phyloP scores from a whole-genome alignment of 1,284 basidiomycete species.

The Sphaerobolus stellatus region DNA sequence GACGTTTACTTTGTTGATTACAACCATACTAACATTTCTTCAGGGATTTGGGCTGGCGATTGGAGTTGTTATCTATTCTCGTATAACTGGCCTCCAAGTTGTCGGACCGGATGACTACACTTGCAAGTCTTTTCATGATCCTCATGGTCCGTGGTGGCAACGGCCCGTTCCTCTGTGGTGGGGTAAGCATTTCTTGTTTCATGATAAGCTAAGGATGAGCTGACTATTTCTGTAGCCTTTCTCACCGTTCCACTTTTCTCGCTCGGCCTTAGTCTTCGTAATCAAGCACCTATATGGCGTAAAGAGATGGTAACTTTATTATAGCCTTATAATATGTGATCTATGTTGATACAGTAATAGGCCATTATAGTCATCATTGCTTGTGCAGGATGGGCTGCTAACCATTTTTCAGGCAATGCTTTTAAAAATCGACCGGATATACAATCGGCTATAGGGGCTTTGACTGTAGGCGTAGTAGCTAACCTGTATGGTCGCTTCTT shows the following conservation, averaged over 20 bases:
- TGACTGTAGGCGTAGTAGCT: slow-evolving; percentile 80
- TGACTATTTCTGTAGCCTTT: slow-evolving; percentile 50
- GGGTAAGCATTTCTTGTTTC: slow-evolving; percentile 40
- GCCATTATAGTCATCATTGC: slow-evolving; percentile 62
- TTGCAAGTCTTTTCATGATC: slow-evolving; percentile 55
- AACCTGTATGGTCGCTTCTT: slow-evolving; percentile 80
- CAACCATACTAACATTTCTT: slow-evolving; percentile 38
- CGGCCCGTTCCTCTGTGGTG: slow-evolving; percentile 53
- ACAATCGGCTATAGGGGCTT: slow-evolving; percentile 73
- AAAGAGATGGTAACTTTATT: slow-evolving; percentile 61
- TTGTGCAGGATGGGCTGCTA: slow-evolving; percentile 76
- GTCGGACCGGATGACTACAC: slow-evolving; percentile 58
- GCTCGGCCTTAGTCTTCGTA: slow-evolving; percentile 70
- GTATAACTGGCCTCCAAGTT: slow-evolving; percentile 48
- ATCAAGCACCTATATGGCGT: slow-evolving; percentile 70
- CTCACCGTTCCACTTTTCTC: slow-evolving; percentile 81
- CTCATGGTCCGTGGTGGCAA: slow-evolving; percentile 59
- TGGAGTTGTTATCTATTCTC: slow-evolving; percentile 66
- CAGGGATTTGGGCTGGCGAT: slow-evolving; percentile 84
- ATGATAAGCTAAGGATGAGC: neutral
- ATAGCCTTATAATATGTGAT: neutral
- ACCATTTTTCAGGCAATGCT: slow-evolving; percentile 67
- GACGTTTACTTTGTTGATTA: neutral
- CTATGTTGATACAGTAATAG: slow-evolving; percentile 40
- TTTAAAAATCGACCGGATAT: slow-evolving; percentile 75